A percentile compares a stretch with the other conserved stretches of the same genome.
Conservation (phyloP, 352 stramenopile species). For the Phytophthora litchii region DNA sequence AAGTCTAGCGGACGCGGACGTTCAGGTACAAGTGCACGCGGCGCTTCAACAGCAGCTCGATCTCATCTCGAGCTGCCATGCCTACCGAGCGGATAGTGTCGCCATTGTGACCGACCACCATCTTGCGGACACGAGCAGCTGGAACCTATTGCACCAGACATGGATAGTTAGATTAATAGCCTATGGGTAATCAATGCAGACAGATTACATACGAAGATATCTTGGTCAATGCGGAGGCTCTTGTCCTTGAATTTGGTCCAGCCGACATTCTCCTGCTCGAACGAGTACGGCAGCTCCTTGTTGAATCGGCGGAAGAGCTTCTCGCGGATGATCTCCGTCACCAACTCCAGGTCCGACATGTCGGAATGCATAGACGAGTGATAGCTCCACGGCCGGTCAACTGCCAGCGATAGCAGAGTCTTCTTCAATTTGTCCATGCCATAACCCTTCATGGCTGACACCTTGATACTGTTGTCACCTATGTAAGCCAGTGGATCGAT, state of each 20-base stretch:
- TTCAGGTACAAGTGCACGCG: slow-evolving; percentile 88
- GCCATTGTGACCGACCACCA: slow-evolving; percentile 80
- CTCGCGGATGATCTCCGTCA: slow-evolving; percentile 89
- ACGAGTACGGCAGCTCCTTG: slow-evolving; percentile 85
- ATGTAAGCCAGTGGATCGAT: slow-evolving; percentile 76
- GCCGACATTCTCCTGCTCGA: slow-evolving; percentile 84
- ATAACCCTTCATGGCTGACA: slow-evolving; percentile 77
- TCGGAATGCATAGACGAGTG: slow-evolving; percentile 89
- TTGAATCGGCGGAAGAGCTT: slow-evolving; percentile 90
- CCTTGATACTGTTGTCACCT: slow-evolving; percentile 74
- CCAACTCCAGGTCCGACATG: slow-evolving; percentile 79
- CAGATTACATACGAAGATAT: slow-evolving; percentile 77
- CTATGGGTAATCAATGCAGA: not conserved
- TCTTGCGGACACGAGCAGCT: slow-evolving; percentile 74
- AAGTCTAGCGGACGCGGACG: slow-evolving; percentile 64
- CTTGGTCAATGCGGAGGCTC: slow-evolving; percentile 87
- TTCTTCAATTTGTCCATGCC: slow-evolving; percentile 72
- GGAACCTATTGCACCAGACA: slow-evolving; percentile 58
- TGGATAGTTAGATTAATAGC: slow-evolving; percentile 1
- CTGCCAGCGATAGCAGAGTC: slow-evolving; percentile 66
- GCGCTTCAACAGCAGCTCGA: slow-evolving; percentile 71
- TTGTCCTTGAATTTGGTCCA: slow-evolving; percentile 90
- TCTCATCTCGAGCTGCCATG: slow-evolving; percentile 75
- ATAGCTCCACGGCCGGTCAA: slow-evolving; percentile 83
- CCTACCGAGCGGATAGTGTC: slow-evolving; percentile 79